phyloP scores from a whole-genome alignment of 202 grass and related monocot species.

The Zoysia matrella region DNA sequence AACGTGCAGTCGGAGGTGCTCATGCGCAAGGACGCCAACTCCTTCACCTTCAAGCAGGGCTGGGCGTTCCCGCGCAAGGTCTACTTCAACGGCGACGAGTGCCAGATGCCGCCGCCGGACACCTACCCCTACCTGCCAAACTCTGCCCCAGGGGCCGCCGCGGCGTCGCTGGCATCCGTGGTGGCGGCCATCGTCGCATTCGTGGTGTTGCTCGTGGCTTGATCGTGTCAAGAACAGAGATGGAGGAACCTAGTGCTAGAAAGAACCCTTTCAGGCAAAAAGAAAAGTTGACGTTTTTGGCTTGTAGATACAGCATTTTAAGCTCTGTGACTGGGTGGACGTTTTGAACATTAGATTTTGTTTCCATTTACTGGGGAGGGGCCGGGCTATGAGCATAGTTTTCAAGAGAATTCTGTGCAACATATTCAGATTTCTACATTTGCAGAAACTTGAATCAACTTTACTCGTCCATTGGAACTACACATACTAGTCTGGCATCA shows the following conservation, averaged over 20 bases:
- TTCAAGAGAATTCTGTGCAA: neutral
- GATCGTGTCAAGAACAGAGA: neutral
- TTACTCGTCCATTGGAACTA: neutral
- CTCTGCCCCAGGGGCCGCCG: constrained; percentile 37
- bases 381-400: neutral
- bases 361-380: neutral
- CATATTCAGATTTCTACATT: neutral
- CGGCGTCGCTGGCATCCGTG: constrained; percentile 9
- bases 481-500: too few species aligned
- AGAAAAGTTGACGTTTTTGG: constrained; percentile 6
- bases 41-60: constrained; percentile 66
- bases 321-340: constrained; percentile 9
- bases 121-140: constrained; percentile 82
- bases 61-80: constrained; percentile 96
- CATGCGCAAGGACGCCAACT: too few species aligned
- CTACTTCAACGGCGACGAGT: constrained; percentile 98
- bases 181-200: constrained; percentile 3
- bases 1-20: constrained; percentile 83
- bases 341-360: neutral
- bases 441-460: neutral
- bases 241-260: neutral
- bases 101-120: constrained; percentile 73
- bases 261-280: constrained; percentile 8
- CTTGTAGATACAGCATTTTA: constrained; percentile 46
- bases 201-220: constrained; percentile 38